A percentile compares a stretch with the other conserved stretches of the same genome.
Conservation (phyloP, 768 basidiomycete species). For the Amanita pallidorosea region DNA sequence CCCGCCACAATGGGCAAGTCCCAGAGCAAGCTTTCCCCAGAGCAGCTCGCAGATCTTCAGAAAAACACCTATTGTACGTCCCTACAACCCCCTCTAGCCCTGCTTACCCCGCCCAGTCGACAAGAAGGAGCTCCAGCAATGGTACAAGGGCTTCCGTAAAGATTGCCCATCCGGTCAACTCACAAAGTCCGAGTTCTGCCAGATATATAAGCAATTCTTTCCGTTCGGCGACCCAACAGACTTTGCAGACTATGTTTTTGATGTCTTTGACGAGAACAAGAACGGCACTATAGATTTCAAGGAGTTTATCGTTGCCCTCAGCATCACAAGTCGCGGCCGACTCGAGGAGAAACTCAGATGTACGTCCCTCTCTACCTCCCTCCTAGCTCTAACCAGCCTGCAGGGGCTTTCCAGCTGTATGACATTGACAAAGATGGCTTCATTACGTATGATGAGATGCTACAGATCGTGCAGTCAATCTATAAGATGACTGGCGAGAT, state of each 20-base stretch:
- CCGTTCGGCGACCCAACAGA: conserved; percentile 96
- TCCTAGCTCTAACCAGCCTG: conserved; percentile 11
- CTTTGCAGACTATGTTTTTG: conserved; percentile 98
- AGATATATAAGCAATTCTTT: conserved; percentile 99
- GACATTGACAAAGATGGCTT: conserved; percentile 98
- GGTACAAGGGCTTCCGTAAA: conserved; percentile 99
- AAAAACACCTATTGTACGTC: conserved; percentile 93
- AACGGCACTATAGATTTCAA: conserved; percentile 98
- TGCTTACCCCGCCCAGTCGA: conserved; percentile 49
- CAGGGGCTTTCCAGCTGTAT: conserved; percentile 99
- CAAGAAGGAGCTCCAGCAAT: conserved; percentile 95
- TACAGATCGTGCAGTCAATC: conserved; percentile 94
- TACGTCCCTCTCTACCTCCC: conserved; percentile 28
- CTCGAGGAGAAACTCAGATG: conserved; percentile 98
- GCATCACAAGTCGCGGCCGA: conserved; percentile 85
- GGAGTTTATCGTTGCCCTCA: conserved; percentile 97
- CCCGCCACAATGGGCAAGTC: conserved; percentile 79
- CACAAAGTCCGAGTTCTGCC: conserved; percentile 90
- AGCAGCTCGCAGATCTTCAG: conserved; percentile 91
- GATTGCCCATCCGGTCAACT: conserved; percentile 97
- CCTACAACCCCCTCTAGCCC: conserved; percentile 2
- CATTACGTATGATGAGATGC: conserved; percentile 99
- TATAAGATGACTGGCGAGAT: conserved; percentile 99
- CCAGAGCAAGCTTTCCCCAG: conserved; percentile 88
- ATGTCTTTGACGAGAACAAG: conserved; percentile 92